Evolutionary conservation across 306 rosid species (phyloP), one percentile per base, ranked within the genome.

Genomic region (Dryas alaskensis): DNA sequence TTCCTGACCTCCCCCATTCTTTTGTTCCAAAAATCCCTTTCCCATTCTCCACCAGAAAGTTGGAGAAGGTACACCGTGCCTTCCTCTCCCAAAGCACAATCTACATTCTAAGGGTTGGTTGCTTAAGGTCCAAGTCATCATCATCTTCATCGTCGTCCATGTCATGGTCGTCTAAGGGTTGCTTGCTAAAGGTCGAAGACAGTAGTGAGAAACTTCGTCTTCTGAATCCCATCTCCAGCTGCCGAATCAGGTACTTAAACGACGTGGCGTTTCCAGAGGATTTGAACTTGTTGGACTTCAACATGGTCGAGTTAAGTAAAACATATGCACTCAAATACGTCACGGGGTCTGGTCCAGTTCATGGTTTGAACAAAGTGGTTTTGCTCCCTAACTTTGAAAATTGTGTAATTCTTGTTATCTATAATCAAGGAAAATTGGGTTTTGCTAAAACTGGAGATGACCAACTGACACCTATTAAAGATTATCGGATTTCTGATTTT

Each of bases 361-460:
- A 39, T 67, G 47, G 77, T 31, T 73, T 76, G 7, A 66, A 51
- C 59, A 92, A 92, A 73, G 86, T 89, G 46, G 78, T 86, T 60
- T 42, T 80, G 45, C 74, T 78, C 50, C 87, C 92, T 0, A 74
- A 73, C 40, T 80, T 86, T 22, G 69, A 74, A 6, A 77, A 80
- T 1, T 83, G 73, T 5, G 65, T 76, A 8, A 60, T 82, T 65
- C 73, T 87, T 40, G 81, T 85, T 14, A 67, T 89, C 17, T 86
- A 48, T 11, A 8, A 48, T 10, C 70, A 66, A 8, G 93, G 96
- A 5, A 88, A 55, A 42, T 69, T 92, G 62, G 90, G 85, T 42
- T 70, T 89, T 55, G 46, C 79, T 43, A 86, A 49, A 75, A 53
- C 25, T 31, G 97, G 89, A 0, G 97, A 81, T 5, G 55, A 83